These are phyloP conservation scores for Fusarium sarcochroum DNA, from an alignment of 2,329 filamentous ascomycete species.

Conservation along the genomic window DNA sequence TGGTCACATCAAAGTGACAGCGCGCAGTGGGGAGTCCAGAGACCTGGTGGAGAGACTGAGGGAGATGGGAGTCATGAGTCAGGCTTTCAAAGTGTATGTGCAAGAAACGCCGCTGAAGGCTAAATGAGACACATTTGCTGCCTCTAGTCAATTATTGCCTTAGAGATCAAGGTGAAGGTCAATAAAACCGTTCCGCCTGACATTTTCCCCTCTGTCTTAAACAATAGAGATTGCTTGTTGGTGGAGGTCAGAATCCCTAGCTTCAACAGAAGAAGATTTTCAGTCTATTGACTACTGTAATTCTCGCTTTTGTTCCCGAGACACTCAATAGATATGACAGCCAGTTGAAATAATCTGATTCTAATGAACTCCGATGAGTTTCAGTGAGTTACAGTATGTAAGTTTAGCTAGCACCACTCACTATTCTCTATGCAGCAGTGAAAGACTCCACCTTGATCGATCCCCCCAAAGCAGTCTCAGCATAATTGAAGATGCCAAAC, in stretches of 20 bases:
- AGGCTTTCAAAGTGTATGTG: not conserved
- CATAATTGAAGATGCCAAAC: constrained; percentile 65
- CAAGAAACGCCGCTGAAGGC: not conserved
- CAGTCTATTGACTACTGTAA: not conserved
- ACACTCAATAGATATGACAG: not conserved
- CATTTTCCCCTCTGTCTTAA: no score
- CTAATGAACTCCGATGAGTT: no score
- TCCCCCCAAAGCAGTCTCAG: constrained; percentile 60
- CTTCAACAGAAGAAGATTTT: not conserved
- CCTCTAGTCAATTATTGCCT: not conserved
- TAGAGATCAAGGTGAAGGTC: no score
- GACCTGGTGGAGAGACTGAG: constrained; percentile 5
- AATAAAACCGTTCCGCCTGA: no score
- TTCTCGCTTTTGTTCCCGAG: no score
- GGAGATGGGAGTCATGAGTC: not conserved
- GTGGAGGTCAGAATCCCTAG: no score
- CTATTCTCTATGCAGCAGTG: constrained; percentile 16
- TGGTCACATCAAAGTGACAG: not conserved
- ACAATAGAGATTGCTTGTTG: not conserved
- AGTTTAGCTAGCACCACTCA: no score
- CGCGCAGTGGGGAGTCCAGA: not conserved
- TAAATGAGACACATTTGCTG: no score
- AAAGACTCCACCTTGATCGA: constrained; percentile 38
- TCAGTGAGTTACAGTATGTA: no score
- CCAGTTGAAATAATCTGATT: not conserved